Percentiles rank a stretch among this genome's conserved stretches.
Evolutionary conservation across 805 yeast genomes (phyloP).

Genomic region (Sungouiella blattae): DNA sequence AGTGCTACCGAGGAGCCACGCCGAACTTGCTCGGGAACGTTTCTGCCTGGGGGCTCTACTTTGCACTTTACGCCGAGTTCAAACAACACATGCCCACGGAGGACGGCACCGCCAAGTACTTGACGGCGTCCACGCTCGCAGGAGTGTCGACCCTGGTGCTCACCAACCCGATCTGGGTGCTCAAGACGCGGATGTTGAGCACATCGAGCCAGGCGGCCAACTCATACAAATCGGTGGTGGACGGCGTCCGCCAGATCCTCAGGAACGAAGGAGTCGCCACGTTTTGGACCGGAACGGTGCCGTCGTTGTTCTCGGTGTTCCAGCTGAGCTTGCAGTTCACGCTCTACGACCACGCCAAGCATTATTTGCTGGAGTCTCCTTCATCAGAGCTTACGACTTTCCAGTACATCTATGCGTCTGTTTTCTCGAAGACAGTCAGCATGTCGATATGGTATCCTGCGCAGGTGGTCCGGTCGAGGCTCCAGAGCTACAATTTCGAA

Average conservation of each 20-base stretch:
- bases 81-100: slow-evolving; percentile 29
- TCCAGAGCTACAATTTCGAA: slow-evolving; percentile 46
- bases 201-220: slow-evolving; percentile 40
- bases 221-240: slow-evolving; percentile 55
- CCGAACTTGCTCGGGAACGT: slow-evolving; percentile 84
- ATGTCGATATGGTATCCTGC: slow-evolving; percentile 74
- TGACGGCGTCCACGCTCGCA: slow-evolving; percentile 45
- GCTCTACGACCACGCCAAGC: slow-evolving; percentile 75
- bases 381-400: slow-evolving; percentile 37
- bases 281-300: slow-evolving; percentile 71
- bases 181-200: slow-evolving; percentile 84
- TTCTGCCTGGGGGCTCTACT: slow-evolving; percentile 85
- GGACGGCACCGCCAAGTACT: slow-evolving; percentile 25
- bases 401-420: slow-evolving; percentile 65
- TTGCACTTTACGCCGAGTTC: slow-evolving; percentile 66
- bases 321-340: slow-evolving; percentile 90
- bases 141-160: slow-evolving; percentile 71
- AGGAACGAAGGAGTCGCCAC: slow-evolving; percentile 55
- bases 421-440: slow-evolving; percentile 64
- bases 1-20: slow-evolving; percentile 67
- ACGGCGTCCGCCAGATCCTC: slow-evolving; percentile 51
- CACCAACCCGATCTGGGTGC: slow-evolving; percentile 94
- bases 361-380: slow-evolving; percentile 15
- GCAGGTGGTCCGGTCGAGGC: slow-evolving; percentile 73
- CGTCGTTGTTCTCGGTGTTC: slow-evolving; percentile 75